Evolutionary conservation across 345 rosid species (phyloP).

Genomic region (Rhizophora apiculata): DNA sequence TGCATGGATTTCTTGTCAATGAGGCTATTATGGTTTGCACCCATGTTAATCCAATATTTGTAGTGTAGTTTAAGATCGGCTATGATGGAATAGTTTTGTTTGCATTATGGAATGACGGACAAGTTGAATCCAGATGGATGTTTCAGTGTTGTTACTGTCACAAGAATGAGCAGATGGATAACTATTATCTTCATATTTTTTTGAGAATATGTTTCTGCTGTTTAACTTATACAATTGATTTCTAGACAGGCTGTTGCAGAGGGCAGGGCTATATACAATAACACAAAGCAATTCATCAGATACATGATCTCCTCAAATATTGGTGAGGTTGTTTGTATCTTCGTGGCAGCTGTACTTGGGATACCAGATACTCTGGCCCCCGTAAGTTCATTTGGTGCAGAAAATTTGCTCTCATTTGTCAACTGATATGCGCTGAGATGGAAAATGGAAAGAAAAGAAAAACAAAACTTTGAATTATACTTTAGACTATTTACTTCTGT

Average conservation of each 20-base stretch:
- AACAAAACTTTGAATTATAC: no score
- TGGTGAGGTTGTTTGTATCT: conserved; percentile 98
- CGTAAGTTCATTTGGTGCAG: conserved; percentile 52
- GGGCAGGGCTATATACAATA: conserved; percentile 98
- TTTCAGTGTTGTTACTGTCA: background rate
- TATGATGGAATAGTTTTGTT: no score
- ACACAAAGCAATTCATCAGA: conserved; percentile 98
- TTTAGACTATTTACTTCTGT: background rate
- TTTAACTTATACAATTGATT: background rate
- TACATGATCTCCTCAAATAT: conserved; percentile 99
- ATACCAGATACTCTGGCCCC: conserved; percentile 98
- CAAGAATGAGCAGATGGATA: background rate
- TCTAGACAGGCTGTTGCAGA: conserved; percentile 90
- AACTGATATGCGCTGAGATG: background rate
- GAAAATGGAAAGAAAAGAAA: background rate
- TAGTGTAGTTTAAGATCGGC: no score
- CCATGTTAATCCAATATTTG: no score
- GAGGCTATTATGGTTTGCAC: no score
- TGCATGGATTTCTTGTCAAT: no score
- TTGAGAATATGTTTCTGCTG: background rate
- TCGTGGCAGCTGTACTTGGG: conserved; percentile 98
- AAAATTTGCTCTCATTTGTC: conserved; percentile 4
- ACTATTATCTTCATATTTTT: background rate
- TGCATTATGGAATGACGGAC: no score
- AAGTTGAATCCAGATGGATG: background rate